Percentiles rank a stretch among this genome's conserved stretches.
phyloP scores from a whole-genome alignment of 2,329 filamentous ascomycete genomes.

The Alternaria tenuissima region DNA sequence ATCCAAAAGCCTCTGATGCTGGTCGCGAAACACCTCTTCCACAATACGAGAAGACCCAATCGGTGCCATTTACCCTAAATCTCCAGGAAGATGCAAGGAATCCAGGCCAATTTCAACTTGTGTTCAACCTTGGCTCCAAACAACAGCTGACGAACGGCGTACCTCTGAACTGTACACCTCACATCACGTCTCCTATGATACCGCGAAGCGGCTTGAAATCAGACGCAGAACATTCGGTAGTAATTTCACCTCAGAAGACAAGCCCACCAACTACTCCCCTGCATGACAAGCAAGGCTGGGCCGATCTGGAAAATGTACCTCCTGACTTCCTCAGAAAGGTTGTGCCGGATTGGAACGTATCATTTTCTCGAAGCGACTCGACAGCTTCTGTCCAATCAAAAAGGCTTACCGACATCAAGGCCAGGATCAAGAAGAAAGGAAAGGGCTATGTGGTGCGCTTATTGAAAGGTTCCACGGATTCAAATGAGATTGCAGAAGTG shows the following conservation, averaged over 20 bases:
- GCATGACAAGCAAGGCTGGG: slow-evolving; percentile 38
- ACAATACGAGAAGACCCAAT: slow-evolving; percentile 38
- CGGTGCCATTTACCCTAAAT: slow-evolving; percentile 40
- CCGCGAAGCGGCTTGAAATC: slow-evolving; percentile 27
- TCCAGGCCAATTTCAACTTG: slow-evolving; percentile 43
- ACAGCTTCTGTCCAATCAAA: slow-evolving; percentile 36
- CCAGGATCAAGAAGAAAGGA: slow-evolving; percentile 45
- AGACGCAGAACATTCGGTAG: slow-evolving; percentile 21
- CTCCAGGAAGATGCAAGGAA: slow-evolving; percentile 42
- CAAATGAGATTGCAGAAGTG: slow-evolving; percentile 39
- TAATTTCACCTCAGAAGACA: slow-evolving; percentile 32
- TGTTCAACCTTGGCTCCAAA: slow-evolving; percentile 38
- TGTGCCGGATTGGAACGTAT: slow-evolving; percentile 42
- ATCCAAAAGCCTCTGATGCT: slow-evolving; percentile 22
- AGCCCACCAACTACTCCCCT: slow-evolving; percentile 38
- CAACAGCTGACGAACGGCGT: slow-evolving; percentile 13
- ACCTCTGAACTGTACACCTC: slow-evolving; percentile 13
- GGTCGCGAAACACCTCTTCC: slow-evolving; percentile 39
- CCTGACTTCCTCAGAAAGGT: slow-evolving; percentile 42
- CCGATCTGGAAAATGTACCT: slow-evolving; percentile 39
- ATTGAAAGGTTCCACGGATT: slow-evolving; percentile 37
- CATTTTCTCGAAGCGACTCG: slow-evolving; percentile 38
- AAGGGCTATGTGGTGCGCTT: slow-evolving; percentile 44
- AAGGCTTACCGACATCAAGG: slow-evolving; percentile 42
- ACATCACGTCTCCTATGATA: slow-evolving; percentile 22